Base-by-base conservation (phyloP, 768 basidiomycete species). In the Mycena capillaripes region DNA sequence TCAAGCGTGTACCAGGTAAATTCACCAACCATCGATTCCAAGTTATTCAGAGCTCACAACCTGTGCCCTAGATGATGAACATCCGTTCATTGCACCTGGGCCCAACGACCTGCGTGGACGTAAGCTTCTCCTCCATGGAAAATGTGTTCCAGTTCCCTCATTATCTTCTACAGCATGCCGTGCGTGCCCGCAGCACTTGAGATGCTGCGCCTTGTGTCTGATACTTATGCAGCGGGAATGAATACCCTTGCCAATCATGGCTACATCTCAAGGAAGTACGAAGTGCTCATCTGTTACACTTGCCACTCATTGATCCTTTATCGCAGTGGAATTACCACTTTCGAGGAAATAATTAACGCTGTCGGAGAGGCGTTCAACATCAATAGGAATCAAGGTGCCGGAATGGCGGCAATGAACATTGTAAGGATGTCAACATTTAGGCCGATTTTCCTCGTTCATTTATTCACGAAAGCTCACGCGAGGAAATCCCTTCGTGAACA, bases 71-170 rank as follows among this genome's bases (percentile, higher is more conserved):
- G 65, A 66, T 66, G 38, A 40, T 25, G 65, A 42, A 34, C 65
- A 65, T 56, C 64, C 64, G 4, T 65, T 65, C 52, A 65, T 65
- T 56, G 63, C 63, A 27, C 63, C 63, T 36, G 52, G 52, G 48
- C 63, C 63, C 32, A 40, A 53, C 63, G 63, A 64, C 25, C n/a
- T 36, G 52, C 65, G 65, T 27, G 65, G 65, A 66, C 65, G 65
- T 66, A 42, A 56, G 66, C 44, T 61, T 48, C 59, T 34, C 32
- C 53, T 66, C 23, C 52, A 55, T 52, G 48, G 52, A 52, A 52
- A 30, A 38, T 57, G 32, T 57, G 44, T 46, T 29, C 56, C 29
- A 48, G 42, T 58, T 57, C 30, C 32, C 46, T 66, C 66, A 66
- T 46, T 58, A 44, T 58, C 32, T 66, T 57, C 55, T 14, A 46